These are phyloP conservation scores for Fragaria iinumae DNA, from an alignment of 306 rosid genomes.

Conservation along the genomic window DNA sequence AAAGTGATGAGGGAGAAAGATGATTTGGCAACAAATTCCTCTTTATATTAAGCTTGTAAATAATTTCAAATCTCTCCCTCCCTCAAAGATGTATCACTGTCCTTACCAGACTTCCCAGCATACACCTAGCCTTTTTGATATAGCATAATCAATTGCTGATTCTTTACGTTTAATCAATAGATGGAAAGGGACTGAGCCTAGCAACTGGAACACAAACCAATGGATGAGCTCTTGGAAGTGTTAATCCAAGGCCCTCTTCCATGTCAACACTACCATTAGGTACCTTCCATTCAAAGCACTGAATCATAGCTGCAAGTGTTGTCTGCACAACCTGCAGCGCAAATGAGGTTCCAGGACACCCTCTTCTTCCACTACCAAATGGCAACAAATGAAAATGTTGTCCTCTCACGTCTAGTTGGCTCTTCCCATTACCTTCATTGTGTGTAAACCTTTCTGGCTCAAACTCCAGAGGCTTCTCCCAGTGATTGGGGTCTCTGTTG, in stretches of 20 bases:
- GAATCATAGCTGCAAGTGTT: slow-evolving; percentile 63
- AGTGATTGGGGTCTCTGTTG: slow-evolving; percentile 67
- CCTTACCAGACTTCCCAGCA: background rate
- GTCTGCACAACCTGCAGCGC: slow-evolving; percentile 65
- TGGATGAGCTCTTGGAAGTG: slow-evolving; percentile 65
- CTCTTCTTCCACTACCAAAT: slow-evolving; percentile 87
- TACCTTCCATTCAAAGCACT: slow-evolving; percentile 73
- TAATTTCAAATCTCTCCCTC: background rate
- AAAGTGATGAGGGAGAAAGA: background rate
- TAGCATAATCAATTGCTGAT: background rate
- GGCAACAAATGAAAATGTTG: slow-evolving; percentile 52
- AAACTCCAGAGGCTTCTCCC: slow-evolving; percentile 74
- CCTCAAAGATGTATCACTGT: background rate
- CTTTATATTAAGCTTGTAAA: background rate
- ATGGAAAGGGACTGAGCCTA: slow-evolving; percentile 41
- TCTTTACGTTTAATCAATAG: slow-evolving; percentile 7
- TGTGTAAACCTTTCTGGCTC: slow-evolving; percentile 61
- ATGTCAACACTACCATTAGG: slow-evolving; percentile 35
- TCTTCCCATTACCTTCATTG: slow-evolving; percentile 28
- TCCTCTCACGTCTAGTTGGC: slow-evolving; percentile 48
- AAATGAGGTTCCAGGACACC: slow-evolving; percentile 75
- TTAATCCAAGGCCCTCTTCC: slow-evolving; percentile 61
- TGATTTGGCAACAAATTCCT: background rate
- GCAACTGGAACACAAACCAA: slow-evolving; percentile 44
- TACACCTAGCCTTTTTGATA: background rate